Conservation (phyloP, 345 rosid genomes). For the Bruguiera gymnorhiza region DNA sequence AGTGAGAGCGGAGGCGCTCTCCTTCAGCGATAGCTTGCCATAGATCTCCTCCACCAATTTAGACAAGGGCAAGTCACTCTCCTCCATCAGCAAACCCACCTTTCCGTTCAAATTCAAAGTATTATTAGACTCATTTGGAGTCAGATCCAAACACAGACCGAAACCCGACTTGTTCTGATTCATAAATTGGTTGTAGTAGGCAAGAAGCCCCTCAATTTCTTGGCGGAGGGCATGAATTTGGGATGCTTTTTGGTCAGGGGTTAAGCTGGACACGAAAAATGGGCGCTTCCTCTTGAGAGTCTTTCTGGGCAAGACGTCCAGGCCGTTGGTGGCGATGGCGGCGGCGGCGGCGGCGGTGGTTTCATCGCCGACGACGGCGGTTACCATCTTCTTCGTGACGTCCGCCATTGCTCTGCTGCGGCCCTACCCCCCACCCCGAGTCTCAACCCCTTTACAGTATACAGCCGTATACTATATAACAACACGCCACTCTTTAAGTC, state of each 20-base stretch:
- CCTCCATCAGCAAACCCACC: slow-evolving; percentile 76
- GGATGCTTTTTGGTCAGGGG: slow-evolving; percentile 29
- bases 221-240: slow-evolving; percentile 37
- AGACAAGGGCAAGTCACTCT: slow-evolving; percentile 57
- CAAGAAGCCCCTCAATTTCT: slow-evolving; percentile 54
- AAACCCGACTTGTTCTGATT: slow-evolving; percentile 28
- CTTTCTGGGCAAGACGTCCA: slow-evolving; percentile 20
- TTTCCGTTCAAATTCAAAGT: slow-evolving; percentile 34
- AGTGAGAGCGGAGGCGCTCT: background rate
- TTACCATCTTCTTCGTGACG: too few species aligned
- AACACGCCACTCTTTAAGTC: too few species aligned
- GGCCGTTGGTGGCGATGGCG: too few species aligned
- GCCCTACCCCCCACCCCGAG: too few species aligned
- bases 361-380: too few species aligned
- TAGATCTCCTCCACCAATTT: slow-evolving; percentile 55
- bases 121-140: slow-evolving; percentile 18
- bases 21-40: slow-evolving; percentile 20
- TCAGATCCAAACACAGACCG: slow-evolving; percentile 22
- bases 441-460: too few species aligned
- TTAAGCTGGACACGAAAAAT: background rate
- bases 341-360: too few species aligned
- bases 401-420: too few species aligned
- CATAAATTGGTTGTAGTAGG: slow-evolving; percentile 46
- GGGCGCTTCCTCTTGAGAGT: slow-evolving; percentile 62
- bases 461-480: too few species aligned